Conservation (phyloP, 805 yeast genomes). For the Tetrapisispora arboricola region DNA sequence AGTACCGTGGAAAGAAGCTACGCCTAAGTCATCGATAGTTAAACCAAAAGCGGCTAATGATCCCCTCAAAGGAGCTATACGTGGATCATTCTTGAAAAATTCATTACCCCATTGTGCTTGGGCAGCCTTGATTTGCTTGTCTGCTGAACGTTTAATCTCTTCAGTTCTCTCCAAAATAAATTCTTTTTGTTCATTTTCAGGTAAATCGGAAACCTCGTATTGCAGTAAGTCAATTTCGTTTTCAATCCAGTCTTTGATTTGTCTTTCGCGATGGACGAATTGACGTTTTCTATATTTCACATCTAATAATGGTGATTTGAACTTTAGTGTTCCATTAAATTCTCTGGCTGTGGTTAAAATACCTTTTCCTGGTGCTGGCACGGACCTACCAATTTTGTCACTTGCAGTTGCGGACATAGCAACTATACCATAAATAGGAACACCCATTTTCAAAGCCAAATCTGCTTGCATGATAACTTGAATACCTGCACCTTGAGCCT, state of each 20-base stretch:
- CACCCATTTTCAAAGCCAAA: conserved; percentile 95
- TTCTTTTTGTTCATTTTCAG: conserved; percentile 39
- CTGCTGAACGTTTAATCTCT: conserved; percentile 77
- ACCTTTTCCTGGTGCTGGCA: conserved; percentile 99
- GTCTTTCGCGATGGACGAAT: conserved; percentile 64
- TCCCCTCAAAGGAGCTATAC: conserved; percentile 95
- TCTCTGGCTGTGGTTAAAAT: conserved; percentile 96
- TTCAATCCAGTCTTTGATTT: conserved; percentile 78
- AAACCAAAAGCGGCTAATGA: conserved; percentile 90
- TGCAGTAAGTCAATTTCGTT: conserved; percentile 60
- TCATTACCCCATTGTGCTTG: conserved; percentile 92
- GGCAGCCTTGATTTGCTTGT: conserved; percentile 77
- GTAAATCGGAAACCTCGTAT: conserved; percentile 54
- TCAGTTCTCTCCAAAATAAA: conserved; percentile 77
- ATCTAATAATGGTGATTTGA: conserved; percentile 71
- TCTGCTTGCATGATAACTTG: conserved; percentile 94
- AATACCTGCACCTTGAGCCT: conserved; percentile 98
- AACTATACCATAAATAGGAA: conserved; percentile 92
- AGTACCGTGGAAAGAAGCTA: conserved; percentile 98
- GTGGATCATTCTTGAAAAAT: conserved; percentile 81
- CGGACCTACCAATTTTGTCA: conserved; percentile 97
- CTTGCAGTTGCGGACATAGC: conserved; percentile 95
- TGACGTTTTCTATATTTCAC: conserved; percentile 92
- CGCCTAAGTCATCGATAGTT: conserved; percentile 89
- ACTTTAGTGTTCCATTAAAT: conserved; percentile 69